Evolutionary conservation across 352 stramenopile species (phyloP).

Genomic region (Phytophthora megakarya): DNA sequence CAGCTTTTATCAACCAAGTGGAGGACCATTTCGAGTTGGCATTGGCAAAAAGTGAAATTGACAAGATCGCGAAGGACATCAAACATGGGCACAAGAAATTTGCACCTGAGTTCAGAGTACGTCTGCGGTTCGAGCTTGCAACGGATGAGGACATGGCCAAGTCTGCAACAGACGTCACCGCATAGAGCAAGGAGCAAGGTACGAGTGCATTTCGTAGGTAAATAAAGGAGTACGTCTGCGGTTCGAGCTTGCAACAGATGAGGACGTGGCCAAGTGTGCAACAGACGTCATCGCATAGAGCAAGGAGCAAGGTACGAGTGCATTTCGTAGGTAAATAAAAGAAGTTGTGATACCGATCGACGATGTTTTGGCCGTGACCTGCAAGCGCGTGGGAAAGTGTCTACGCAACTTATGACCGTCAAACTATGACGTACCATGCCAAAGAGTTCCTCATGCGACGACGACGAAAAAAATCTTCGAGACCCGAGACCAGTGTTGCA

Average conservation of each 20-base stretch:
- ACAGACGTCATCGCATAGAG: slow-evolving; percentile 9
- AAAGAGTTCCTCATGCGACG: no score
- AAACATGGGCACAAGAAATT: slow-evolving; percentile 76
- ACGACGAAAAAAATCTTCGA: slow-evolving; percentile 26
- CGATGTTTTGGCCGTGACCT: slow-evolving; percentile 4
- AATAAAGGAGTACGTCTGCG: slow-evolving; percentile 25
- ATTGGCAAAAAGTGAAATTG: slow-evolving; percentile 66
- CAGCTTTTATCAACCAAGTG: slow-evolving; percentile 54
- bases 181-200: slow-evolving; percentile 11
- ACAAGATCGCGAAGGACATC: slow-evolving; percentile 71
- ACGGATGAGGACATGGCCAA: slow-evolving; percentile 35
- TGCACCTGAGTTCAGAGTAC: slow-evolving; percentile 51
- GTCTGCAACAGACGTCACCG: not conserved
- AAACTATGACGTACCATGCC: no score
- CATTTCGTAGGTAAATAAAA: slow-evolving; percentile 11
- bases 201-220: slow-evolving; percentile 11
- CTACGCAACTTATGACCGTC: slow-evolving; percentile 1
- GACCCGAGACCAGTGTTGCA: slow-evolving; percentile 12
- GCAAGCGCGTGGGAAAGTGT: slow-evolving; percentile 3
- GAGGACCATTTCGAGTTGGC: slow-evolving; percentile 37
- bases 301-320: slow-evolving; percentile 2
- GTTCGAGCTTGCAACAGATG: slow-evolving; percentile 47
- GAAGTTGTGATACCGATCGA: no score
- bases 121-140: slow-evolving; percentile 51
- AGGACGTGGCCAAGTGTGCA: slow-evolving; percentile 28